Evolutionary conservation across 169 alveolate genomes (phyloP), one percentile per base, ranked within the genome.

Genomic region (Babesia microti): DNA sequence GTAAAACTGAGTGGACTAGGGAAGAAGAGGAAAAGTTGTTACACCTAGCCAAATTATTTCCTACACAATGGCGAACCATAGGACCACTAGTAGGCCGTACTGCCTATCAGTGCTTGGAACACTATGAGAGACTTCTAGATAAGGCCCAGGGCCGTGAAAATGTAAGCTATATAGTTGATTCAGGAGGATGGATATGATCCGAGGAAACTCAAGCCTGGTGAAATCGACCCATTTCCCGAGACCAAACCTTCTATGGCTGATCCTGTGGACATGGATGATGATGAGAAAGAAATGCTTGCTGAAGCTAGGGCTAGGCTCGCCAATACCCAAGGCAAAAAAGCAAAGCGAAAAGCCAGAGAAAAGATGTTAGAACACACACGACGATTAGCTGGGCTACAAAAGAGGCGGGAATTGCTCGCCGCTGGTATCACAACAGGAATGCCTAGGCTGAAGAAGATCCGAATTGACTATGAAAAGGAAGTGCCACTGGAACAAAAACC

Each of bases 151-250:
- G 98, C 30, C 75, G 92, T 41, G 83, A 72, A 36, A 71, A 75
- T 22, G 93, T 51, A 37, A 39, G 73, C 30, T 27, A 47, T 19
- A 39, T 36, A 17, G 36, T 9, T 19, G 24, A n/a, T 21, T 19
- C 43, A 44, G 75, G 68, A 63, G 22, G 80, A 49, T 36, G 67
- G 68, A 43, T 78, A 81, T 49, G 99, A 95, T 58, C 98, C 98
- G 1, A 66, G 99, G 42, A 80, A 85, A 28, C 75, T 93, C 43
- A 68, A 94, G 26, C 99, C 99, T 2, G 99, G 99, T 5, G 99
- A 97, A 81, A 92, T 95, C n/a, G 99, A 97, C 52, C 99, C 99
- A 9, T 88, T 94, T 41, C 99, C 99, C 4, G 99, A 97, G 68
- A 88, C 98, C n/a, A 93, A 88, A 52, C 98, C 99, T 9, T 92